Conservation (phyloP, 2,329 filamentous ascomycete species). For the Microdochium nivale region DNA sequence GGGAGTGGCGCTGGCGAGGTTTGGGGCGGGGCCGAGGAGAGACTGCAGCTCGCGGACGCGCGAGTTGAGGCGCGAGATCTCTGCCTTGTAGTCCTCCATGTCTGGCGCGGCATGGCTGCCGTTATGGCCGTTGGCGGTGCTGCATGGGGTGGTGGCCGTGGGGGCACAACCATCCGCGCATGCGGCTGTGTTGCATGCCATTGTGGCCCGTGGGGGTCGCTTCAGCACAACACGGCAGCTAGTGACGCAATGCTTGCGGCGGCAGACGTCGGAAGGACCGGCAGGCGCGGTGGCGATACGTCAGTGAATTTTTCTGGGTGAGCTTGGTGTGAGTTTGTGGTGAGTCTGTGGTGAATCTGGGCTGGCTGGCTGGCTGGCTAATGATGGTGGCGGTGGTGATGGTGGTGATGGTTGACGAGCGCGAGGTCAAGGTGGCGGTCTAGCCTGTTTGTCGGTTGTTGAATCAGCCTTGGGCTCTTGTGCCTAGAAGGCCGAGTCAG, state of each 20-base stretch:
- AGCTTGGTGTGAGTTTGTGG: too few relatives aligned
- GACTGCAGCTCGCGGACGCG: slow-evolving; percentile 13
- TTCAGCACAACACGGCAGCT: not conserved
- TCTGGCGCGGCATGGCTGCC: slow-evolving; percentile 3
- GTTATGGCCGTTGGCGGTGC: not conserved
- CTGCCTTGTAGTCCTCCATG: slow-evolving; percentile 16
- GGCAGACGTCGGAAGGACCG: not conserved
- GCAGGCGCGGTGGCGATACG: not conserved
- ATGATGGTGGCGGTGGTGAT: too few relatives aligned
- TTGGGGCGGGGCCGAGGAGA: slow-evolving; percentile 5
- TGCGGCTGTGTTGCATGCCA: slow-evolving; percentile 1
- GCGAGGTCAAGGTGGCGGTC: too few relatives aligned
- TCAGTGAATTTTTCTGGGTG: too few relatives aligned
- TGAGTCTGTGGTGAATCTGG: too few relatives aligned
- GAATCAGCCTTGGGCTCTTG: too few relatives aligned
- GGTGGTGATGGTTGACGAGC: too few relatives aligned
- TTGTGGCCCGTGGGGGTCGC: not conserved
- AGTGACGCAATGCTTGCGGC: not conserved
- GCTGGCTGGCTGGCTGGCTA: too few relatives aligned
- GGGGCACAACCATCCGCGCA: slow-evolving; percentile 4
- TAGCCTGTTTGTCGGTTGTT: too few relatives aligned
- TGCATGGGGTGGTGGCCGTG: slow-evolving; percentile 1
- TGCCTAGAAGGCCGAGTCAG: too few relatives aligned
- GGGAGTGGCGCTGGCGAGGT: slow-evolving; percentile 1
- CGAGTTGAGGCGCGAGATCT: slow-evolving; percentile 11